Evolutionary conservation across 148 eudicot genomes (phyloP).

Genomic region (Tetragonia tetragonoides): DNA sequence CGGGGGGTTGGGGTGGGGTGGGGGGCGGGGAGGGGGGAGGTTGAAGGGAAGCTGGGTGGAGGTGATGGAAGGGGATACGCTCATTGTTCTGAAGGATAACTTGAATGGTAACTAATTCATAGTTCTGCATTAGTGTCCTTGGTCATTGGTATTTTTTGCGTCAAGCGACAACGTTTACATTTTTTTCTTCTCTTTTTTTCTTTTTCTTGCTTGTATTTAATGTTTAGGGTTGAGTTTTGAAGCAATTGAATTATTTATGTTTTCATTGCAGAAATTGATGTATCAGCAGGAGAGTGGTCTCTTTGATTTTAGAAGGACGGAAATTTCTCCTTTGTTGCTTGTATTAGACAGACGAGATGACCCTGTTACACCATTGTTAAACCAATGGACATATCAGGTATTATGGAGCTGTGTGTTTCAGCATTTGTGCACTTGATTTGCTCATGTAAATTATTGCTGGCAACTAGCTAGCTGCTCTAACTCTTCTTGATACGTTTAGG

Average conservation of each 20-base stretch:
- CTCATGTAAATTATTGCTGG: conserved; percentile 12
- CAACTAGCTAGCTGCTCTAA: conserved; percentile 9
- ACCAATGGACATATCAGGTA: conserved; percentile 99
- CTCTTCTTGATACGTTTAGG: neutral
- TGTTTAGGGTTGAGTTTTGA: neutral
- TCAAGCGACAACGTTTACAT: neutral
- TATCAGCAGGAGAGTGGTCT: conserved; percentile 98
- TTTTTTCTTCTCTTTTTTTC: neutral
- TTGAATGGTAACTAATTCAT: neutral
- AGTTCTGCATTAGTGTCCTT: conserved; percentile 4
- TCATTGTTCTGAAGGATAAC: neutral
- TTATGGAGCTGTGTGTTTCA: conserved; percentile 6
- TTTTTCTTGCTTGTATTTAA: neutral
- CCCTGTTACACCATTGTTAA: conserved; percentile 92
- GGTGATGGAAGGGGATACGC: neutral
- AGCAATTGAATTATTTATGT: conserved; percentile 4
- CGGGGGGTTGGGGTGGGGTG: too few species aligned
- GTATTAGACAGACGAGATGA: conserved; percentile 91
- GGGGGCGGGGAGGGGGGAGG: too few species aligned
- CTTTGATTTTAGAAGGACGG: conserved; percentile 89
- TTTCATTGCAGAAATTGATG: conserved; percentile 71
- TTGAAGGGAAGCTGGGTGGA: too few species aligned
- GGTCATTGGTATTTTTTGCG: neutral
- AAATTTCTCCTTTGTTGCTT: conserved; percentile 78
- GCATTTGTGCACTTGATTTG: neutral